phyloP scores from a whole-genome alignment of 768 basidiomycete genomes.

The Psilocybe subaeruginosa region DNA sequence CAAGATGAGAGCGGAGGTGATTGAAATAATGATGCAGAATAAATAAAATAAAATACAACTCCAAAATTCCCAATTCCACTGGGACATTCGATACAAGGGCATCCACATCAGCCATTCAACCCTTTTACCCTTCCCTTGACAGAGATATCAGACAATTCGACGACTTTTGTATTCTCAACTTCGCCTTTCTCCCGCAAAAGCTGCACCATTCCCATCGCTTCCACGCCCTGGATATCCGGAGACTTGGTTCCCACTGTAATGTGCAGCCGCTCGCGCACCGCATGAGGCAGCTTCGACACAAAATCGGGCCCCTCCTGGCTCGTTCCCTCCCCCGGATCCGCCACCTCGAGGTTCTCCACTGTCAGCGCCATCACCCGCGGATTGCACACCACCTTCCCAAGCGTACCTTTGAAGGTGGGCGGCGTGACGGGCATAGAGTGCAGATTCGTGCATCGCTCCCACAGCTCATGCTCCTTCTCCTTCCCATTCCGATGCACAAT shows the following conservation, averaged over 20 bases:
- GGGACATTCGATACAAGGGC: background rate
- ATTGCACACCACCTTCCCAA: slow-evolving; percentile 75
- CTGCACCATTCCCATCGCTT: slow-evolving; percentile 70
- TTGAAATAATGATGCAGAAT: background rate
- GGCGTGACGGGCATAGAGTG: slow-evolving; percentile 32
- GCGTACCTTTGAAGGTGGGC: slow-evolving; percentile 61
- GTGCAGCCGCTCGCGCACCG: slow-evolving; percentile 62
- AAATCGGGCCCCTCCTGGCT: slow-evolving; percentile 48
- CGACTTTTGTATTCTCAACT: background rate
- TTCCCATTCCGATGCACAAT: slow-evolving; percentile 69
- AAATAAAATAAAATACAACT: background rate
- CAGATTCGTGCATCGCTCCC: slow-evolving; percentile 54
- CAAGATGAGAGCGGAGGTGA: background rate
- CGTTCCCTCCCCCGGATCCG: slow-evolving; percentile 22
- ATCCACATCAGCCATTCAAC: background rate
- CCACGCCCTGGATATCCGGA: slow-evolving; percentile 57
- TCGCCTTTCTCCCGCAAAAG: background rate
- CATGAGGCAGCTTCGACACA: slow-evolving; percentile 44
- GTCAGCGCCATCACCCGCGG: slow-evolving; percentile 79
- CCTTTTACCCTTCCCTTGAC: slow-evolving; percentile 1
- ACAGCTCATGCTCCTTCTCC: slow-evolving; percentile 29
- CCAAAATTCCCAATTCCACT: background rate
- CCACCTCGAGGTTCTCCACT: slow-evolving; percentile 58
- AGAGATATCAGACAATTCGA: background rate
- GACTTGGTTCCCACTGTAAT: slow-evolving; percentile 83